phyloP scores from a whole-genome alignment of 2,329 filamentous ascomycete species.

The Scolecobasidium constrictum region DNA sequence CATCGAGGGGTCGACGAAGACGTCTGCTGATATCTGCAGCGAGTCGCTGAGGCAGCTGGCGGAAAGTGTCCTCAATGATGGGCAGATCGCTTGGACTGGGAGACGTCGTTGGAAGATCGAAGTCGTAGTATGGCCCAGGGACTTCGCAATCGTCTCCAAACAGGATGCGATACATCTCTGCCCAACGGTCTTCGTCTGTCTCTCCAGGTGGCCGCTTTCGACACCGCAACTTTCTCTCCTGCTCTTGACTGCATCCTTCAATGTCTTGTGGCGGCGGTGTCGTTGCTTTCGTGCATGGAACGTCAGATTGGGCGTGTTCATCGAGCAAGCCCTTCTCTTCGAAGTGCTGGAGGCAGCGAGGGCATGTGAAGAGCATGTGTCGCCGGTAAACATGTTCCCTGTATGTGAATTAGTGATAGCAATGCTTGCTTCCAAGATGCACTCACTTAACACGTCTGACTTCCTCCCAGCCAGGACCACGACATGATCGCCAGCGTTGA shows the following conservation, averaged over 20 bases:
- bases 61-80: constrained; percentile 6
- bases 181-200: constrained; percentile 9
- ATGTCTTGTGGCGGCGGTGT: constrained; percentile 1
- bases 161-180: constrained; percentile 8
- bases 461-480: constrained; percentile 8
- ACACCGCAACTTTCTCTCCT: constrained; percentile 6
- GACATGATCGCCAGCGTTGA: constrained; percentile 8
- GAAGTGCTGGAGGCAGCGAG: constrained; percentile 4
- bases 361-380: constrained; percentile 4
- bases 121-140: constrained; percentile 8
- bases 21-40: constrained; percentile 6
- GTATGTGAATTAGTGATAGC: neutral
- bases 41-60: constrained; percentile 5
- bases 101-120: constrained; percentile 7
- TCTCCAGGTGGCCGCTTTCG: constrained; percentile 7
- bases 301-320: constrained; percentile 6
- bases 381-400: constrained; percentile 9
- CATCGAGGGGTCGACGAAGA: constrained; percentile 3
- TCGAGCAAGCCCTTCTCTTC: constrained; percentile 2
- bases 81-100: constrained; percentile 6
- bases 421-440: neutral
- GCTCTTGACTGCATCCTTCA: constrained; percentile 9
- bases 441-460: constrained; percentile 9
- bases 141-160: constrained; percentile 8
- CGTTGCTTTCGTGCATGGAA: constrained; percentile 3